phyloP scores from a whole-genome alignment of 805 yeast species.

The Candida nitratophila region DNA sequence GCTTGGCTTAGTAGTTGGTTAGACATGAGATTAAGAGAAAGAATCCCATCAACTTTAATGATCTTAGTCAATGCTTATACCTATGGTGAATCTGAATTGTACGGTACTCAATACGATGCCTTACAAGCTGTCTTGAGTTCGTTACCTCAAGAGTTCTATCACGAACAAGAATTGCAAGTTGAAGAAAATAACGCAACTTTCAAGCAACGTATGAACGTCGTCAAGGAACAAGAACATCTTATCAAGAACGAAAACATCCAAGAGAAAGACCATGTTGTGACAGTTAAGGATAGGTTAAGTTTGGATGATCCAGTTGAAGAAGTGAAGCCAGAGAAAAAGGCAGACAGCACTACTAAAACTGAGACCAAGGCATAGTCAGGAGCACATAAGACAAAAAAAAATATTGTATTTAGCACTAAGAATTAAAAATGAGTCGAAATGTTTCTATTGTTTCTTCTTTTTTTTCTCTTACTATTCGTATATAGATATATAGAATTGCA shows the following conservation, averaged over 20 bases:
- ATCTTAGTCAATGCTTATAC: conserved; percentile 83
- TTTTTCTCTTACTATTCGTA: no score
- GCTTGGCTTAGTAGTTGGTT: conserved; percentile 81
- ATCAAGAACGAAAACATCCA: conserved; percentile 87
- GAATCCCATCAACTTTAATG: conserved; percentile 83
- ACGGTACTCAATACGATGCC: conserved; percentile 63
- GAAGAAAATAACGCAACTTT: conserved; percentile 58
- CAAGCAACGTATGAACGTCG: conserved; percentile 62
- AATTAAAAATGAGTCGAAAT: no score
- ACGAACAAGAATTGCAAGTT: conserved; percentile 88
- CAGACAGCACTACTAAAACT: no score
- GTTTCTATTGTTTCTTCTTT: no score
- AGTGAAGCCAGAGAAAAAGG: conserved; percentile 1
- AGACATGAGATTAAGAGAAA: conserved; percentile 76
- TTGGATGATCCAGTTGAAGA: conserved; percentile 40
- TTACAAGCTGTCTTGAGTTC: conserved; percentile 81
- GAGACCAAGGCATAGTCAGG: conserved; percentile 1
- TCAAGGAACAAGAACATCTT: conserved; percentile 73
- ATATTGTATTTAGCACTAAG: no score
- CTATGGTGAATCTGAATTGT: conserved; percentile 63
- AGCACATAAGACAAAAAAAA: not conserved
- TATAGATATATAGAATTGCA: not conserved
- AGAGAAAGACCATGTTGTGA: conserved; percentile 54
- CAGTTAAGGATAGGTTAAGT: conserved; percentile 55
- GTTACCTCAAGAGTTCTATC: conserved; percentile 91